Evolutionary conservation across 495 filamentous ascomycete species (phyloP).

Genomic region (Thozetella sp.): DNA sequence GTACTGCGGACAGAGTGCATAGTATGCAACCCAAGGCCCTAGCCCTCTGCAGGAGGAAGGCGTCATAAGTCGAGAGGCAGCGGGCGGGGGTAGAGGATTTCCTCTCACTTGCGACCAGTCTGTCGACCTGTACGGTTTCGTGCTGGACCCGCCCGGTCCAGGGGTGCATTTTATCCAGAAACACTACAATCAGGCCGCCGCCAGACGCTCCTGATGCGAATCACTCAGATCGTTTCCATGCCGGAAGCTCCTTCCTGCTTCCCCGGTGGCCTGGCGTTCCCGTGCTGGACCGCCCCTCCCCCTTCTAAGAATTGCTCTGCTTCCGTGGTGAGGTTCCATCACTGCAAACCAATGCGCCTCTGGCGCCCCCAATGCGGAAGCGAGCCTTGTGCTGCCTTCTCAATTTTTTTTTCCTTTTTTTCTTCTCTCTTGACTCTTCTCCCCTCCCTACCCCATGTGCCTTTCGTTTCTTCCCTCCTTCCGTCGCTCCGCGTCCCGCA

Average conservation of each 20-base stretch:
- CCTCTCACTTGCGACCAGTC: neutral
- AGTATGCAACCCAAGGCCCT: slow-evolving; percentile 1
- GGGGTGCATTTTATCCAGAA: slow-evolving; percentile 1
- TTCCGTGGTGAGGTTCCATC: slow-evolving; percentile 3
- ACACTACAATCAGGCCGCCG: neutral
- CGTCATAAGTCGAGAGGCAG: neutral
- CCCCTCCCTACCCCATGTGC: neutral
- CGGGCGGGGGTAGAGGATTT: neutral
- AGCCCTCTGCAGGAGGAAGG: neutral
- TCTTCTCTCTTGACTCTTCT: neutral
- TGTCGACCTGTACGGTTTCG: neutral
- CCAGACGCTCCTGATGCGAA: neutral
- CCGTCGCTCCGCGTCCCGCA: neutral
- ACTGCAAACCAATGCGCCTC: neutral
- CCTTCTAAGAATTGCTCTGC: neutral
- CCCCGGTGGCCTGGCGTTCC: neutral
- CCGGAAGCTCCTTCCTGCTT: slow-evolving; percentile 1
- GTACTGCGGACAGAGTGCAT: neutral
- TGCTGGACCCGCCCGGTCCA: neutral
- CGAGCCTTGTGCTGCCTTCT: neutral
- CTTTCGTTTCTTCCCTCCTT: neutral
- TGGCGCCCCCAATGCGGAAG: slow-evolving; percentile 1
- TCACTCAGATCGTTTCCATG: slow-evolving; percentile 1
- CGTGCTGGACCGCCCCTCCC: slow-evolving; percentile 3
- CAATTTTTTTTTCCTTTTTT: neutral